These are phyloP conservation scores for Fusarium pininemorale DNA, from an alignment of 2,329 filamentous ascomycete species.

Conservation along the genomic window DNA sequence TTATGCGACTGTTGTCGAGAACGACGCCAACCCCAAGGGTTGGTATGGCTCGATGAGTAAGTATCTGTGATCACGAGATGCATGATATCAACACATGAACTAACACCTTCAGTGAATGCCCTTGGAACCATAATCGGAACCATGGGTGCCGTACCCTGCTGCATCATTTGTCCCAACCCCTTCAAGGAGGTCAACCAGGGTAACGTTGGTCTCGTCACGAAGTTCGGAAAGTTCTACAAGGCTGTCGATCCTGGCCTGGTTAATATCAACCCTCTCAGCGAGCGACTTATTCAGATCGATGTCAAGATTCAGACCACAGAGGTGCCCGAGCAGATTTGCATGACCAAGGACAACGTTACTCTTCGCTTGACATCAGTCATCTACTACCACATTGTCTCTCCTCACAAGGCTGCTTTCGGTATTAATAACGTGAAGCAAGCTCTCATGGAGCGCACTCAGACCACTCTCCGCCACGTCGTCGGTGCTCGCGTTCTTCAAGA, in stretches of 20 bases:
- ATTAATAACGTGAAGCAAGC: constrained; percentile 95
- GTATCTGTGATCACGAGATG: constrained; percentile 46
- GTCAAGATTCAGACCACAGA: constrained; percentile 99
- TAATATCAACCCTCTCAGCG: constrained; percentile 95
- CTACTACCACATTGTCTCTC: constrained; percentile 97
- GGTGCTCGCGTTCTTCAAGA: constrained; percentile 96
- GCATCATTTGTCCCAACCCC: constrained; percentile 90
- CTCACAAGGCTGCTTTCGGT: constrained; percentile 96
- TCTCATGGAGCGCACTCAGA: constrained; percentile 97
- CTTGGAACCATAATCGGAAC: constrained; percentile 81
- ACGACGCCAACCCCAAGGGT: constrained; percentile 76
- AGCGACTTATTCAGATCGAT: constrained; percentile 89
- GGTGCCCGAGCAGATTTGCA: constrained; percentile 95
- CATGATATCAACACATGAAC: neutral
- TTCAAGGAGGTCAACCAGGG: constrained; percentile 94
- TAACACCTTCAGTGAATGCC: constrained; percentile 66
- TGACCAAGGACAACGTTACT: constrained; percentile 99
- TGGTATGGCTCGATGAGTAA: constrained; percentile 91
- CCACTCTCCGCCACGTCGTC: constrained; percentile 94
- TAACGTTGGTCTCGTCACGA: constrained; percentile 93
- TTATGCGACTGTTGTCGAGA: constrained; percentile 73
- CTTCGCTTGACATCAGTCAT: constrained; percentile 95
- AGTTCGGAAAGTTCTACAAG: constrained; percentile 94
- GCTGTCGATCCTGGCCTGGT: constrained; percentile 96
- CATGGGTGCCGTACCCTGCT: constrained; percentile 89